Percentiles rank a stretch among this genome's conserved stretches.
phyloP scores from a whole-genome alignment of 176 grass and related monocot genomes.

The Rhynchospora tenuis region DNA sequence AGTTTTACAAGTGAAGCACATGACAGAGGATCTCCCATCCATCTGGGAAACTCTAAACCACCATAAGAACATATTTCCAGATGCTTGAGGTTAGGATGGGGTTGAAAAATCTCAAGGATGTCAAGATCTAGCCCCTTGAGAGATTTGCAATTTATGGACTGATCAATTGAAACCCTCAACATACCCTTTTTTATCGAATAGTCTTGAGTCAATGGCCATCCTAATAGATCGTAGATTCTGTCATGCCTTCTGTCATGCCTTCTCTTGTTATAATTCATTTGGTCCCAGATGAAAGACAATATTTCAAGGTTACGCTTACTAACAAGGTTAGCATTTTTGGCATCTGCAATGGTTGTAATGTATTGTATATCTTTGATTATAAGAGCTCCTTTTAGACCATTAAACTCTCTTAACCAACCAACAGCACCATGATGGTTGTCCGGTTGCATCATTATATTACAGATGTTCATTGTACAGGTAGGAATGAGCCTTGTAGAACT shows the following conservation, averaged over 20 bases:
- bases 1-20: constrained; percentile 12
- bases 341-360: not conserved
- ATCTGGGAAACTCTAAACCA: not conserved
- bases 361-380: not conserved
- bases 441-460: not conserved
- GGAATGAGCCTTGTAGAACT: not conserved
- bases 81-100: constrained; percentile 5
- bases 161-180: not conserved
- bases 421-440: not conserved
- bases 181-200: not conserved
- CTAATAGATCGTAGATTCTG: too few relatives aligned
- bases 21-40: constrained; percentile 10
- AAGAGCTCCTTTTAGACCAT: not conserved
- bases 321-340: not conserved
- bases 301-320: not conserved
- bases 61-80: not conserved
- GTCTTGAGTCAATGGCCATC: not conserved
- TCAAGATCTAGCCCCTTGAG: not conserved
- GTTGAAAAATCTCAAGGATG: not conserved
- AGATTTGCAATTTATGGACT: not conserved
- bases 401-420: constrained; percentile 1
- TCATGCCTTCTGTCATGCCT: too few relatives aligned
- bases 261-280: too few relatives aligned
- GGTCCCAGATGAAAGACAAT: not conserved
- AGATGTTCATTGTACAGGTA: not conserved